Evolutionary conservation across 805 yeast genomes (phyloP).

Genomic region (Candida tibetensis): DNA sequence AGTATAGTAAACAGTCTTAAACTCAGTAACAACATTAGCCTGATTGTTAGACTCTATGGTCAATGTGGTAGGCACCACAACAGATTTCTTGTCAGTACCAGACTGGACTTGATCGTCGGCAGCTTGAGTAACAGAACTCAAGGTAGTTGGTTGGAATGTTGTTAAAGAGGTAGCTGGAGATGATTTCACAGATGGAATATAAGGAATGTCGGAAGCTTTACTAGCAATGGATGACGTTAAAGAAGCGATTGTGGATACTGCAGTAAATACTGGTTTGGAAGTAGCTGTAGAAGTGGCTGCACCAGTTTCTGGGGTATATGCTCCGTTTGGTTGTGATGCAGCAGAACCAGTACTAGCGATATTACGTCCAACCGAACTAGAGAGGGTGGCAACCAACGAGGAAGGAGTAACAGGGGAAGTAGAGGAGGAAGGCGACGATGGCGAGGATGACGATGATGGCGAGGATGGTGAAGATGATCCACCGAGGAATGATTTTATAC

Average conservation of each 20-base stretch:
- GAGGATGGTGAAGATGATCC: conserved; percentile 5
- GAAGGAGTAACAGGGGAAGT: conserved; percentile 7
- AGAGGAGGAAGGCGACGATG: conserved; percentile 4
- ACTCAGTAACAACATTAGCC: conserved; percentile 1
- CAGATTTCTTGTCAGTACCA: not conserved
- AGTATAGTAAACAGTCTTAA: conserved; percentile 5
- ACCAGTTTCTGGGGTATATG: not conserved
- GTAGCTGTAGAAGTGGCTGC: conserved; percentile 5
- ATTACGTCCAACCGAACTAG: conserved; percentile 3
- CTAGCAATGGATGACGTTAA: not conserved
- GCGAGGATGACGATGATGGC: conserved; percentile 4
- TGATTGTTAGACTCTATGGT: not conserved
- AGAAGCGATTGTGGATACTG: conserved; percentile 1
- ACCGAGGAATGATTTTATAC: conserved; percentile 16
- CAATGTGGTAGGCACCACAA: not conserved
- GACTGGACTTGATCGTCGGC: not conserved
- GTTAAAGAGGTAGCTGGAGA: conserved; percentile 1
- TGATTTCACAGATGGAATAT: no score
- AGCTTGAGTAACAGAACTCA: conserved; percentile 5
- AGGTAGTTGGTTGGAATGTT: not conserved
- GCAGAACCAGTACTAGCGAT: conserved; percentile 4
- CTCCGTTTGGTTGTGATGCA: not conserved
- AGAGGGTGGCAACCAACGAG: conserved; percentile 9
- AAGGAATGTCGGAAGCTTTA: no score
- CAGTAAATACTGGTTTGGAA: conserved; percentile 1